Percentiles rank a stretch among this genome's conserved stretches.
These are phyloP conservation scores for Mucor saturninus DNA, from an alignment of 371 early-diverging fungal genomes.

Conservation along the genomic window DNA sequence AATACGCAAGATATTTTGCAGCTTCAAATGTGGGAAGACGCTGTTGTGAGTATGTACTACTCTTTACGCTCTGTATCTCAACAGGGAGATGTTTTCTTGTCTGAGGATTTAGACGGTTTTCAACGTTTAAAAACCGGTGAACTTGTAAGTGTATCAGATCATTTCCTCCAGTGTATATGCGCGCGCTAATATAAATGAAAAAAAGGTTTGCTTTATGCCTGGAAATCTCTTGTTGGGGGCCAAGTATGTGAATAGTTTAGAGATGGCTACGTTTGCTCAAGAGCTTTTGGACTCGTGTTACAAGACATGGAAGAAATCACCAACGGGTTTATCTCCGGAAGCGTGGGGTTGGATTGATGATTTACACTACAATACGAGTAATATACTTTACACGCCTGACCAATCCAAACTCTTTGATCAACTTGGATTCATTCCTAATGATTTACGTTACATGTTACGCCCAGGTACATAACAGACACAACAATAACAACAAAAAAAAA, in stretches of 20 bases:
- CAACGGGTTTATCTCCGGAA: slow-evolving; percentile 51
- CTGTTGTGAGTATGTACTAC: slow-evolving; percentile 50
- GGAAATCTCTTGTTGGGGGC: slow-evolving; percentile 50
- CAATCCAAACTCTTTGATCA: slow-evolving; percentile 23
- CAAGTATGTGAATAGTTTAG: slow-evolving; percentile 31
- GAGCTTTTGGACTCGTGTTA: slow-evolving; percentile 49
- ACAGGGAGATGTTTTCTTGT: slow-evolving; percentile 40
- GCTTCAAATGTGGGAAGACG: slow-evolving; percentile 45
- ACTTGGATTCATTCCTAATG: slow-evolving; percentile 30
- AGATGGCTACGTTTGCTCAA: slow-evolving; percentile 28
- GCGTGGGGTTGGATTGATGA: slow-evolving; percentile 52
- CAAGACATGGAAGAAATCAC: slow-evolving; percentile 40
- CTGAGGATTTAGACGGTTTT: slow-evolving; percentile 32
- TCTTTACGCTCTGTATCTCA: slow-evolving; percentile 47
- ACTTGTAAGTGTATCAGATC: slow-evolving; percentile 26
- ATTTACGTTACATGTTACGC: slow-evolving; percentile 48
- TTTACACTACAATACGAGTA: slow-evolving; percentile 16
- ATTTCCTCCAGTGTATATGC: not conserved
- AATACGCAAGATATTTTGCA: slow-evolving; percentile 37
- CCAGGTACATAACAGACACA: slow-evolving; percentile 30
- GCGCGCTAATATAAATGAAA: not conserved
- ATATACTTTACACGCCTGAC: slow-evolving; percentile 28
- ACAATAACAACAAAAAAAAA: too few relatives aligned
- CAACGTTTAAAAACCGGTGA: slow-evolving; percentile 44
- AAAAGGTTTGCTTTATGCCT: slow-evolving; percentile 44